A percentile compares a stretch with the other conserved stretches of the same genome.
These are phyloP conservation scores for Trichoderma asperelloides DNA, from an alignment of 495 filamentous ascomycete genomes.

Conservation along the genomic window DNA sequence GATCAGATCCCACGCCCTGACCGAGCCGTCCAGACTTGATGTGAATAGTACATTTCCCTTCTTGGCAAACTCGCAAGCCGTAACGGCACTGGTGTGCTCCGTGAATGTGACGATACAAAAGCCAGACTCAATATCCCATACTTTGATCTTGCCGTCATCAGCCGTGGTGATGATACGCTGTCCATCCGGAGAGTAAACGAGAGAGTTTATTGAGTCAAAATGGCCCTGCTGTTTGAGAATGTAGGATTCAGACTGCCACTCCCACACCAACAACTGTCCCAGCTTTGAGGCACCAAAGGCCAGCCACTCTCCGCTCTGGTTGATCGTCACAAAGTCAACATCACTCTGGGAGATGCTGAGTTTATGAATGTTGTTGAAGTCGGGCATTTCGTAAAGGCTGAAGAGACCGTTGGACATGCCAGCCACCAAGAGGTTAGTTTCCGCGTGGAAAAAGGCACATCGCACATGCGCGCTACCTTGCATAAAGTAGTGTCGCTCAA, in stretches of 20 bases:
- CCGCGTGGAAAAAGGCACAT: slow-evolving; percentile 77
- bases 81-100: slow-evolving; percentile 90
- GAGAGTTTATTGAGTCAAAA: slow-evolving; percentile 89
- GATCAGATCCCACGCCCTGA: slow-evolving; percentile 93
- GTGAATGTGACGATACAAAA: slow-evolving; percentile 98
- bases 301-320: slow-evolving; percentile 91
- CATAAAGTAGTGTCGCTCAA: slow-evolving; percentile 81
- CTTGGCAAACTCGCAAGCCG: slow-evolving; percentile 90
- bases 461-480: slow-evolving; percentile 81
- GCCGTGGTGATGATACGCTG: slow-evolving; percentile 85
- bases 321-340: slow-evolving; percentile 87
- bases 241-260: slow-evolving; percentile 99
- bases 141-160: slow-evolving; percentile 95
- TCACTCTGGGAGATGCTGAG: slow-evolving; percentile 88
- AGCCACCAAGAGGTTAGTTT: slow-evolving; percentile 79
- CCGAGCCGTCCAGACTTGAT: slow-evolving; percentile 82
- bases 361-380: slow-evolving; percentile 90
- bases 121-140: slow-evolving; percentile 92
- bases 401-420: slow-evolving; percentile 95
- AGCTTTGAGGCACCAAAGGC: slow-evolving; percentile 95
- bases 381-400: slow-evolving; percentile 89
- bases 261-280: slow-evolving; percentile 93
- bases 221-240: slow-evolving; percentile 97
- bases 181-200: slow-evolving; percentile 89
- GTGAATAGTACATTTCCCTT: slow-evolving; percentile 93